Conservation (phyloP, 176 grass and related monocot genomes). For the Otatea glauca region DNA sequence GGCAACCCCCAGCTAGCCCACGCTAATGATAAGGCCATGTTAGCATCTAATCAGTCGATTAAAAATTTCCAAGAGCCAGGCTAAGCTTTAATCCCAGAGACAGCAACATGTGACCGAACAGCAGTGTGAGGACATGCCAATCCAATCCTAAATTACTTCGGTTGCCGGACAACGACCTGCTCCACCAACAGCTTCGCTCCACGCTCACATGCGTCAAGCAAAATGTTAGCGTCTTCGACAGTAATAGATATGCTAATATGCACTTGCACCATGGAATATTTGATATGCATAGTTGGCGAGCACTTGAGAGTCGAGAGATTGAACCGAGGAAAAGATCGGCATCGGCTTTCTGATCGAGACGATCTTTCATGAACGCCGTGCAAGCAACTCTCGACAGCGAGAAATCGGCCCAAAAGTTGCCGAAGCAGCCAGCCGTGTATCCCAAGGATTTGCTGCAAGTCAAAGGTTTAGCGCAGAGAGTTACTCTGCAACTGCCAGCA, state of each 20-base stretch:
- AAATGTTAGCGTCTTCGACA: neutral
- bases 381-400: slow-evolving; percentile 11
- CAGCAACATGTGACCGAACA: slow-evolving; percentile 28
- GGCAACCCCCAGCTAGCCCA: neutral
- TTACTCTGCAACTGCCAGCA: neutral
- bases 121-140: neutral
- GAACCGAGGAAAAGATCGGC: no score
- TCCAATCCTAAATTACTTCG: neutral
- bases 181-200: neutral
- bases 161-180: neutral
- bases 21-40: neutral
- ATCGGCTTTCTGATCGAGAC: neutral
- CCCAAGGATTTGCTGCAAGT: no score
- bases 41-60: neutral
- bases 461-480: neutral
- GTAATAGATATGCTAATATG: neutral
- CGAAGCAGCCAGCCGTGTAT: no score
- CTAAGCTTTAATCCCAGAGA: neutral
- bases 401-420: neutral
- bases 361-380: slow-evolving; percentile 15
- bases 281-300: neutral
- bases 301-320: neutral
- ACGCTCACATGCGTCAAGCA: neutral
- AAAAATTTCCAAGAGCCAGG: neutral
- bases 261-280: neutral